Conservation (phyloP, 225 moss, liverwort and hornwort genomes). For the Physcomitrium patens region DNA sequence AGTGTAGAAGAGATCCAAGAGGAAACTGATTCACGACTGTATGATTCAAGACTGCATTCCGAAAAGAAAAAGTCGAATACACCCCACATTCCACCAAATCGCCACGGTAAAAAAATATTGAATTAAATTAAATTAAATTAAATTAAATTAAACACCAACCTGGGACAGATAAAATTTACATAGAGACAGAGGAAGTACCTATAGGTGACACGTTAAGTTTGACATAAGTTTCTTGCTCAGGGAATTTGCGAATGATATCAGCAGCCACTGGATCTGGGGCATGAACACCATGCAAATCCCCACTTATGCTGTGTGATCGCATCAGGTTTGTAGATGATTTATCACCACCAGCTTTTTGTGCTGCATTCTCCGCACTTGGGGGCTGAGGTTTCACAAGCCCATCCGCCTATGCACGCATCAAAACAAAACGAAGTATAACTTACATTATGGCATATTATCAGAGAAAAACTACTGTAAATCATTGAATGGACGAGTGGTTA, state of each 20-base stretch:
- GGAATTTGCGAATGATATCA: slow-evolving; percentile 81
- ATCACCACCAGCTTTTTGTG: slow-evolving; percentile 33
- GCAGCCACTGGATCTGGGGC: slow-evolving; percentile 82
- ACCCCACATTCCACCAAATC: neutral
- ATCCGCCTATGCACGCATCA: slow-evolving; percentile 37
- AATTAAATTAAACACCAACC: neutral
- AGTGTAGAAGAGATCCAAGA: neutral
- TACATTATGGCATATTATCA: neutral
- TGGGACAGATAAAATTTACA: neutral
- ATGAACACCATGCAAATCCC: slow-evolving; percentile 81
- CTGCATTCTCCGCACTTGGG: slow-evolving; percentile 47
- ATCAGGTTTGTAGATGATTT: slow-evolving; percentile 57
- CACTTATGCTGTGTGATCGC: slow-evolving; percentile 72
- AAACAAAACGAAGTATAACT: neutral
- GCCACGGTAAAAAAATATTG: too few relatives aligned
- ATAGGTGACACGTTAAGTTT: slow-evolving; percentile 74
- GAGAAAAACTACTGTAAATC: neutral
- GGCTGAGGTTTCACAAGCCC: slow-evolving; percentile 54
- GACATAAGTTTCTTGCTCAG: slow-evolving; percentile 82
- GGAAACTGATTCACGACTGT: neutral
- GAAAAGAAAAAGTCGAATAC: neutral
- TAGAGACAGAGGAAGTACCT: slow-evolving; percentile 41
- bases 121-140: too few relatives aligned
- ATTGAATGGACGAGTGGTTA: too few relatives aligned
- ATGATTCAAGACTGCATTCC: neutral